phyloP scores from a whole-genome alignment of 208 protist genomes.

The Phytomonas sp. region DNA sequence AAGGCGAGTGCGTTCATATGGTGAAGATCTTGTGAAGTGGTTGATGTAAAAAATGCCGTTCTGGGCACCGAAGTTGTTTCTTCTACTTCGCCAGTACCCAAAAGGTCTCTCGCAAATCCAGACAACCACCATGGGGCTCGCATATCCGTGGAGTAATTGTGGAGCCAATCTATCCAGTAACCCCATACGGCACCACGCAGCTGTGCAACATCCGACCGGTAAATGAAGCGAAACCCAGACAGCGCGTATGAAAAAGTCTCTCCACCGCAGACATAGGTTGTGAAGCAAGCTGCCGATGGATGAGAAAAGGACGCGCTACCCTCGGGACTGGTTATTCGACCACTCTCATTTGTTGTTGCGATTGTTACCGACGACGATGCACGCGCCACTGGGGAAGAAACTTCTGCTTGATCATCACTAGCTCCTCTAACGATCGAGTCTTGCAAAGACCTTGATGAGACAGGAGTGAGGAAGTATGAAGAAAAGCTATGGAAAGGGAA shows the following conservation, averaged over 20 bases:
- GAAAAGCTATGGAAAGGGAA: not conserved
- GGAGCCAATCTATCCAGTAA: conserved; percentile 17
- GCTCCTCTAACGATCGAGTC: not conserved
- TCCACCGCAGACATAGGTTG: conserved; percentile 29
- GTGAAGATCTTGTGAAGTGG: not conserved
- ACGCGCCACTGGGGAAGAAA: not conserved
- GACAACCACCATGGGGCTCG: not conserved
- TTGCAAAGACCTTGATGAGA: not conserved
- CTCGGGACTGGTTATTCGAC: not conserved
- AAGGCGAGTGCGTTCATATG: not conserved
- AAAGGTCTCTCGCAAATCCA: not conserved
- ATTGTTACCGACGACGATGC: not conserved
- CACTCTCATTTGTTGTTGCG: not conserved
- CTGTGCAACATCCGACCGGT: conserved; percentile 26
- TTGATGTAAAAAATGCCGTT: not conserved
- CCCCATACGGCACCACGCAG: conserved; percentile 20
- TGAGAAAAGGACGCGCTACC: not conserved
- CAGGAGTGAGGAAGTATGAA: not conserved
- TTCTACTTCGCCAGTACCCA: not conserved
- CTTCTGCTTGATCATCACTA: not conserved
- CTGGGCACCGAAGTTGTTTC: not conserved
- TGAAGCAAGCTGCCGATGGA: not conserved
- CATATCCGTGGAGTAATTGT: conserved; percentile 1
- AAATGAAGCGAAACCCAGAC: conserved; percentile 35
- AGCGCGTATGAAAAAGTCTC: conserved; percentile 37